Percentiles rank a stretch among this genome's conserved stretches.
Conservation (phyloP, 1,284 basidiomycete genomes). For the Moesziomyces sp. region DNA sequence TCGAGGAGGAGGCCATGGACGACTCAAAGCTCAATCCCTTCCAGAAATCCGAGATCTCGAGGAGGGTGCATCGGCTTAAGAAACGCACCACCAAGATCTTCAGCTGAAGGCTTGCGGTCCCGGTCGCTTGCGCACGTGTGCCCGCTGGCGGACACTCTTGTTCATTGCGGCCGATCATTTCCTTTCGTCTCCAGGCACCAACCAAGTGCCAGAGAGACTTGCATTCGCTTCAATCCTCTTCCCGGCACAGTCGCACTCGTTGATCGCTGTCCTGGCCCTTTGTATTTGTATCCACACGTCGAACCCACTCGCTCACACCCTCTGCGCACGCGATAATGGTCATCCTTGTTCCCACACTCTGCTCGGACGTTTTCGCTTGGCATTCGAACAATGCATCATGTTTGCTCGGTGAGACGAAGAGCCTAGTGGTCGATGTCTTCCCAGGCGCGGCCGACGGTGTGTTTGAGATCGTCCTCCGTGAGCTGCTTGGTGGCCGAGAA, state of each 20-base stretch:
- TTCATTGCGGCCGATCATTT: too few species aligned
- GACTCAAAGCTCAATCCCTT: conserved; percentile 28
- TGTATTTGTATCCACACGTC: background rate
- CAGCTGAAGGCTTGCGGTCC: conserved; percentile 1
- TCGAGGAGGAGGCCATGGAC: conserved; percentile 39
- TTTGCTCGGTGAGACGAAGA: background rate
- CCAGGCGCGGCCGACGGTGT: conserved; percentile 84
- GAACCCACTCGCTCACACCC: background rate
- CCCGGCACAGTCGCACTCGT: background rate
- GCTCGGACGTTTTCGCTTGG: background rate
- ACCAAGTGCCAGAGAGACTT: background rate
- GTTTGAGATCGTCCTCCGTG: conserved; percentile 48
- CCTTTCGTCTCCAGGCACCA: too few species aligned
- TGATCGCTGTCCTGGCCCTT: background rate
- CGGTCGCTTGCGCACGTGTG: background rate
- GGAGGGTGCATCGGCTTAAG: conserved; percentile 29
- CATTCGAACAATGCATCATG: background rate
- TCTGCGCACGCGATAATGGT: background rate
- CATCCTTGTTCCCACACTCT: background rate
- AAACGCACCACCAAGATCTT: conserved; percentile 37
- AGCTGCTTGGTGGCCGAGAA: conserved; percentile 48
- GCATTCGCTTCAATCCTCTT: background rate
- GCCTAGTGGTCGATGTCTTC: conserved; percentile 69
- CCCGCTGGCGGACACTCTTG: conserved; percentile 1
- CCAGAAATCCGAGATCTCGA: conserved; percentile 38